These are phyloP conservation scores for Aristolochia contorta DNA, from an alignment of 164 flowering plant species.

Conservation along the genomic window DNA sequence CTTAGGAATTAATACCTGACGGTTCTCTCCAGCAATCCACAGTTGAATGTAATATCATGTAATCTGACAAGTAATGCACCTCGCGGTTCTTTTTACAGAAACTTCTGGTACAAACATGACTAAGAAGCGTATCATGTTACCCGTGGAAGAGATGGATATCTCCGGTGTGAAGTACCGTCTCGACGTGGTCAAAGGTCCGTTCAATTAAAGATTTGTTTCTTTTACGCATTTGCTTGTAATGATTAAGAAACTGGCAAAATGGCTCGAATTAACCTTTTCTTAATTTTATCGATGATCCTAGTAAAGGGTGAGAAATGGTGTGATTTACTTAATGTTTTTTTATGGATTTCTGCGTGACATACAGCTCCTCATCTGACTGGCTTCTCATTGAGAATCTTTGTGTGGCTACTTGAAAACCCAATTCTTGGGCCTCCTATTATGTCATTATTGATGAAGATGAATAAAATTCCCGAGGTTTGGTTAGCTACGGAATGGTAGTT, in stretches of 20 bases:
- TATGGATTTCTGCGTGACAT: neutral
- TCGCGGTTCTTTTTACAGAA: neutral
- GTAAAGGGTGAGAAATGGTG: neutral
- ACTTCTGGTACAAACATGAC: neutral
- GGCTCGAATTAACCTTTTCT: neutral
- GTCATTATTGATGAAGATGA: slow-evolving; percentile 47
- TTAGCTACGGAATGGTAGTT: neutral
- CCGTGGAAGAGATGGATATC: slow-evolving; percentile 50
- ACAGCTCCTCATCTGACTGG: slow-evolving; percentile 81
- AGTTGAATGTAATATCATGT: no score
- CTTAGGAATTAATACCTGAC: no score
- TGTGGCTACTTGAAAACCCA: slow-evolving; percentile 47
- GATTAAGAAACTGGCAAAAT: no score
- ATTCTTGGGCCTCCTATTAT: slow-evolving; percentile 42
- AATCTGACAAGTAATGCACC: no score
- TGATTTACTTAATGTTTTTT: neutral
- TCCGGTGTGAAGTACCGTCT: slow-evolving; percentile 44
- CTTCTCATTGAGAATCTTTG: slow-evolving; percentile 44
- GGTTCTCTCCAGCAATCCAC: no score
- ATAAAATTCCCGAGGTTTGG: slow-evolving; percentile 49
- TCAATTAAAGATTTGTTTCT: neutral
- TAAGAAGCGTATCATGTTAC: slow-evolving; percentile 41
- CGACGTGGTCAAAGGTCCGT: slow-evolving; percentile 39
- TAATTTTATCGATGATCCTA: neutral
- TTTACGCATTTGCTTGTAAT: neutral